Percentiles rank a stretch among this genome's conserved stretches.
Evolutionary conservation across 371 early-diverging fungal genomes (phyloP).

Genomic region (Umbelopsis sp.): DNA sequence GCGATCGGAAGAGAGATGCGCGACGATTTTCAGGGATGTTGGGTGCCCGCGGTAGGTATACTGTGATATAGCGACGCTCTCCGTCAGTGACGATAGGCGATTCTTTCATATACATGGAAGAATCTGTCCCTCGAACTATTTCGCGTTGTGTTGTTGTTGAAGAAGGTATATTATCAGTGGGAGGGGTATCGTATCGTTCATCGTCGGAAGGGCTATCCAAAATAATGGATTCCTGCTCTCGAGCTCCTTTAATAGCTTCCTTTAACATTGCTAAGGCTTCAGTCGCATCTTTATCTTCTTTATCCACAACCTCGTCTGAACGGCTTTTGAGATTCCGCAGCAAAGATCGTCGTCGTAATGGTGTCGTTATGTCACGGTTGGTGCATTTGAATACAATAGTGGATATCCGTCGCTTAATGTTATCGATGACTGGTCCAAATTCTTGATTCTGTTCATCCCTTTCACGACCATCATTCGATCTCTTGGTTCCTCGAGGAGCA

Average conservation of each 20-base stretch:
- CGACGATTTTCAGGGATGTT: neutral
- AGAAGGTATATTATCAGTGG: conserved; percentile 4
- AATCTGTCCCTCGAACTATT: conserved; percentile 1
- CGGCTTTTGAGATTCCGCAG: neutral
- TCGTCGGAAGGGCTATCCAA: neutral
- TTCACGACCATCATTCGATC: neutral
- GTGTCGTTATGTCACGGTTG: conserved; percentile 5
- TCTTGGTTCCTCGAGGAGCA: neutral
- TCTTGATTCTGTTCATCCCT: conserved; percentile 10
- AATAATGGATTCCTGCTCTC: neutral
- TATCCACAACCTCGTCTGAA: neutral
- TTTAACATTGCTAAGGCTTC: neutral
- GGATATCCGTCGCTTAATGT: conserved; percentile 4
- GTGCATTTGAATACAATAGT: conserved; percentile 12
- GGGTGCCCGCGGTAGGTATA: neutral
- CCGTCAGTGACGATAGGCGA: conserved; percentile 4
- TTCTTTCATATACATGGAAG: conserved; percentile 3
- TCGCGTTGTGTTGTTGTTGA: conserved; percentile 1
- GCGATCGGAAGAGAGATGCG: neutral
- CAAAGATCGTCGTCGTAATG: conserved; percentile 8
- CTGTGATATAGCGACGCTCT: conserved; percentile 4
- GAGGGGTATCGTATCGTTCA: neutral
- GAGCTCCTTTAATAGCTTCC: conserved; percentile 2
- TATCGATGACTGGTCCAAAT: conserved; percentile 11
- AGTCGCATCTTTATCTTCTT: neutral